These are phyloP conservation scores for Phytophthora brassicae DNA, from an alignment of 352 stramenopile genomes.

Conservation along the genomic window DNA sequence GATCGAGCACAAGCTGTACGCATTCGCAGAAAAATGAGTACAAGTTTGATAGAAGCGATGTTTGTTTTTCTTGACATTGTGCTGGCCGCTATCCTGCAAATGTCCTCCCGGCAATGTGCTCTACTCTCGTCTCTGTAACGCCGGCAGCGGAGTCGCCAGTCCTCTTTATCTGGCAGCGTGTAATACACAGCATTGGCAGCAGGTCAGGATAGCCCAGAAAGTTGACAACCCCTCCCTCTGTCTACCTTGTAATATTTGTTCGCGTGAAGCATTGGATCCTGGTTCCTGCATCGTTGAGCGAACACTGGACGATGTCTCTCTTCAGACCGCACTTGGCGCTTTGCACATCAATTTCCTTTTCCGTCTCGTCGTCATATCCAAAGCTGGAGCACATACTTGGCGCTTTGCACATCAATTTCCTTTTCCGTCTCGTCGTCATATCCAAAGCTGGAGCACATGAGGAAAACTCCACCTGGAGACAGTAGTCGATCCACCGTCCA, in stretches of 20 bases:
- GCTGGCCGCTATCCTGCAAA: conserved; percentile 10
- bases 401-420: conserved; percentile 66
- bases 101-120: conserved; percentile 29
- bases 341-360: conserved; percentile 67
- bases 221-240: not conserved
- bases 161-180: conserved; percentile 27
- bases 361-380: conserved; percentile 69
- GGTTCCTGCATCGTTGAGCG: conserved; percentile 41
- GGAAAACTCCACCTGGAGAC: conserved; percentile 35
- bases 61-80: conserved; percentile 6
- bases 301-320: conserved; percentile 50
- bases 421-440: conserved; percentile 74
- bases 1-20: conserved; percentile 68
- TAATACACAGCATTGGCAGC: conserved; percentile 33
- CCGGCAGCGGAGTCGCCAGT: conserved; percentile 25
- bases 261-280: conserved; percentile 64
- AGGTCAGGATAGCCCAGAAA: conserved; percentile 21
- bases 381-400: conserved; percentile 72
- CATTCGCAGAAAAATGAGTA: conserved; percentile 42
- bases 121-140: conserved; percentile 17
- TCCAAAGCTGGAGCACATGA: conserved; percentile 77
- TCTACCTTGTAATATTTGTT: conserved; percentile 28
- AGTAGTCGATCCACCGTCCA: conserved; percentile 75
- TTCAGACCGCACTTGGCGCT: conserved; percentile 48
- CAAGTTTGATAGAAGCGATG: conserved; percentile 9